Evolutionary conservation across 371 early-diverging fungal genomes (phyloP).

Genomic region (Actinomortierella wolfii): DNA sequence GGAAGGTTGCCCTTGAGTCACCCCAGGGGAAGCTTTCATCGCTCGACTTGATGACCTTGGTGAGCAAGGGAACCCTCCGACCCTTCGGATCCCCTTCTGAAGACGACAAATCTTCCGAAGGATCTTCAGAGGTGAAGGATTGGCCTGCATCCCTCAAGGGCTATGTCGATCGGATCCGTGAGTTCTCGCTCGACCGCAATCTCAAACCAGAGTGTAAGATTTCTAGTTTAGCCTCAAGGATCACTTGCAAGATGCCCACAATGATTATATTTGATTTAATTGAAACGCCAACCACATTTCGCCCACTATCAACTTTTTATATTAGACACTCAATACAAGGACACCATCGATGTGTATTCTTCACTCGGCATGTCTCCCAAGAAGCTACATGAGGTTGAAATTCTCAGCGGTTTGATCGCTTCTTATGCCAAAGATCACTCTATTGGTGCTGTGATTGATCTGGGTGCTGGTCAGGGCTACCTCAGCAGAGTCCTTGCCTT

Average conservation of each 20-base stretch:
- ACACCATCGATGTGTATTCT: slow-evolving; percentile 36
- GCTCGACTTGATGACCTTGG: slow-evolving; percentile 39
- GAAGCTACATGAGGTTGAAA: slow-evolving; percentile 75
- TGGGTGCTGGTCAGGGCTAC: slow-evolving; percentile 82
- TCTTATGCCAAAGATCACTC: slow-evolving; percentile 50
- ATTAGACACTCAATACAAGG: slow-evolving; percentile 36
- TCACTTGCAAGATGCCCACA: not conserved
- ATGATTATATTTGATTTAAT: not conserved
- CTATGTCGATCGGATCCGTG: slow-evolving; percentile 28
- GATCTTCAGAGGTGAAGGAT: slow-evolving; percentile 11
- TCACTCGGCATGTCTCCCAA: slow-evolving; percentile 78
- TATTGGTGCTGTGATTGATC: slow-evolving; percentile 61
- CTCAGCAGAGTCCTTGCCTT: slow-evolving; percentile 76
- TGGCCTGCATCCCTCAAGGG: slow-evolving; percentile 43
- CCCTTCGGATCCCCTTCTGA: slow-evolving; percentile 14
- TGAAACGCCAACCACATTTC: not conserved
- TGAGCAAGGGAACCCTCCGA: slow-evolving; percentile 35
- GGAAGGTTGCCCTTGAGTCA: slow-evolving; percentile 37
- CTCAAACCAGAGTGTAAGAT: slow-evolving; percentile 41
- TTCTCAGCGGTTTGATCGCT: slow-evolving; percentile 60
- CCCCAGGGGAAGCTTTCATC: slow-evolving; percentile 30
- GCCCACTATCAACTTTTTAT: not conserved
- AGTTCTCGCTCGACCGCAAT: slow-evolving; percentile 29
- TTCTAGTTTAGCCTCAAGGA: no score
- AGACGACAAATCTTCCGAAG: not conserved